Conservation (phyloP, 2,329 filamentous ascomycete species). For the Thelonectria blattea region DNA sequence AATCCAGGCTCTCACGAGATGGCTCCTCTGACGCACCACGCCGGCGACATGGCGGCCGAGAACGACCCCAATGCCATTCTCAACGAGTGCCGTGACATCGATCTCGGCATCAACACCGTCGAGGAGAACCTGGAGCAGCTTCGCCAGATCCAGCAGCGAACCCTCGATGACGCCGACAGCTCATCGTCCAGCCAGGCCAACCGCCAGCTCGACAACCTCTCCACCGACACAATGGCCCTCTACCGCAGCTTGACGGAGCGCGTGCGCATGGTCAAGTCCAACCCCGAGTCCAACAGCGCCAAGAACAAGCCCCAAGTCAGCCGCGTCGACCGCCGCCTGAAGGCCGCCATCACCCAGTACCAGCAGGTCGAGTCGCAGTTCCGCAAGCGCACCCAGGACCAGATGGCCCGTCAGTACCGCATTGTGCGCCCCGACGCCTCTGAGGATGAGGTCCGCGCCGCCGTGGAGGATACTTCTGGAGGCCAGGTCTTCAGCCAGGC, state of each 20-base stretch:
- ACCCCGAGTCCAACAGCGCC: conserved; percentile 73
- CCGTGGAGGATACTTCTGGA: conserved; percentile 73
- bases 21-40: conserved; percentile 65
- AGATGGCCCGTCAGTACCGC: conserved; percentile 87
- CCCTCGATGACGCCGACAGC: conserved; percentile 77
- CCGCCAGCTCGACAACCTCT: conserved; percentile 74
- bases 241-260: conserved; percentile 82
- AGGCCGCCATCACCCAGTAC: conserved; percentile 81
- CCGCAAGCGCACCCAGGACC: conserved; percentile 78
- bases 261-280: conserved; percentile 82
- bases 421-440: conserved; percentile 85
- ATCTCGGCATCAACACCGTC: conserved; percentile 76
- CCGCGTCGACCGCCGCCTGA: conserved; percentile 79
- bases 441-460: conserved; percentile 77
- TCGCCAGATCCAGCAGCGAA: conserved; percentile 71
- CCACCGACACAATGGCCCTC: conserved; percentile 79
- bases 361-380: conserved; percentile 81
- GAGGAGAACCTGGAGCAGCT: conserved; percentile 75
- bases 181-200: conserved; percentile 69
- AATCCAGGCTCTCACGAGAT: conserved; percentile 62
- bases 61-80: conserved; percentile 77
- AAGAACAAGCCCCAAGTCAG: conserved; percentile 83
- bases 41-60: conserved; percentile 49
- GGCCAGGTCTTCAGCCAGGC: conserved; percentile 89
- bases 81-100: conserved; percentile 83